A percentile compares a stretch with the other conserved stretches of the same genome.
These are phyloP conservation scores for Mycena polygramma DNA, from an alignment of 768 basidiomycete genomes.

Conservation along the genomic window DNA sequence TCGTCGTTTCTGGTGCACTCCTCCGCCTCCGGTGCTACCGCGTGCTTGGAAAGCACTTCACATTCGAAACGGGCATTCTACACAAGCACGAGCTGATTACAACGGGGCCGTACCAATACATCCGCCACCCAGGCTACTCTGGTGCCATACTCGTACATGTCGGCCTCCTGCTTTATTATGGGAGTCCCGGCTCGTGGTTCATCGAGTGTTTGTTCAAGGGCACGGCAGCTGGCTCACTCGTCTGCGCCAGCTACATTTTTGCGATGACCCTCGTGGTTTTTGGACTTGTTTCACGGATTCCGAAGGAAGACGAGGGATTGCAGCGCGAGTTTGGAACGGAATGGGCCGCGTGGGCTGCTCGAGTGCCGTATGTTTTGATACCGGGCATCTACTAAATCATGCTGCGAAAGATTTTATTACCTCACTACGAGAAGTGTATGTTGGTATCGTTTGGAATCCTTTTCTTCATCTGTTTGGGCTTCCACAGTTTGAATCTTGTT, in stretches of 20 bases:
- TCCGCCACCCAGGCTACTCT: constrained; percentile 47
- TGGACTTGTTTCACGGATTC: constrained; percentile 23
- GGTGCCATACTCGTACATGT: constrained; percentile 27
- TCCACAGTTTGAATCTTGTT: no score
- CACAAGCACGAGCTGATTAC: constrained; percentile 44
- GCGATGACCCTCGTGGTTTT: constrained; percentile 18
- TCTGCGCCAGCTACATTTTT: neutral
- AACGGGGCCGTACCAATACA: constrained; percentile 41
- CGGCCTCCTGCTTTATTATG: constrained; percentile 20
- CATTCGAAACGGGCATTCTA: constrained; percentile 44
- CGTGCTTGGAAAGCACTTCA: constrained; percentile 44
- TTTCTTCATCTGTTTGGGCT: no score
- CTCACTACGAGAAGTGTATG: no score
- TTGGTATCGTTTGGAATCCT: no score
- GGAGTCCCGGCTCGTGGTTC: constrained; percentile 31
- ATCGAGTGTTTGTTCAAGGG: constrained; percentile 28
- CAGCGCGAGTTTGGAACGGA: constrained; percentile 19
- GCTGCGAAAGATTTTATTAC: no score
- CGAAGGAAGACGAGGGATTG: constrained; percentile 23
- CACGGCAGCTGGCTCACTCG: neutral
- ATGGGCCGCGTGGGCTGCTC: constrained; percentile 10
- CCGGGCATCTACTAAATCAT: constrained; percentile 20
- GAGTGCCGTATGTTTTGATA: constrained; percentile 21
- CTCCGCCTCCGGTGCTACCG: constrained; percentile 27
- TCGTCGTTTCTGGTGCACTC: constrained; percentile 11